phyloP scores from a whole-genome alignment of 768 basidiomycete species.

The Leccinum rimulosum region DNA sequence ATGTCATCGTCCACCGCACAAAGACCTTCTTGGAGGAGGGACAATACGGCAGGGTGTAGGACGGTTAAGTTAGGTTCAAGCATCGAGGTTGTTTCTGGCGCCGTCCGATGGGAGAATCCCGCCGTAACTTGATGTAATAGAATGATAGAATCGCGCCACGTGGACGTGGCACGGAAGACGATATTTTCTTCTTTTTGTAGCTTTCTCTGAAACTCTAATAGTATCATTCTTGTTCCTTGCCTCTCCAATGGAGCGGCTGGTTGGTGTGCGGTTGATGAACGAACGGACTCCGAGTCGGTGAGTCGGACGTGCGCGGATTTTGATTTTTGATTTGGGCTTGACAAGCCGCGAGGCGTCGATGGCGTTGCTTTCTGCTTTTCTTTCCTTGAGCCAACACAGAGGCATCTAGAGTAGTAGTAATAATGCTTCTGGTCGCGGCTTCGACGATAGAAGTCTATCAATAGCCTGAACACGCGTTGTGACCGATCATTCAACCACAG shows the following conservation, averaged over 20 bases:
- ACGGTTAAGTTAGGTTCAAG: conserved; percentile 16
- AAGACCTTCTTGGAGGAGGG: conserved; percentile 56
- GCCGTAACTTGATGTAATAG: not conserved
- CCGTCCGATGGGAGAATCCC: not conserved
- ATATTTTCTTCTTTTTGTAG: not conserved
- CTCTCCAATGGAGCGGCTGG: not conserved
- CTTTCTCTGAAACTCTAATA: not conserved
- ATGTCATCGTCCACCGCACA: conserved; percentile 49
- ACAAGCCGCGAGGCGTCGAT: not conserved
- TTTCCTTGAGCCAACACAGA: not conserved
- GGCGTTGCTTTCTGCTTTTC: not conserved
- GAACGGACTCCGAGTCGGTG: not conserved
- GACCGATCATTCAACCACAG: not conserved
- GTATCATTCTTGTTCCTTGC: not conserved
- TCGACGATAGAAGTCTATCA: not conserved
- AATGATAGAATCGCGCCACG: conserved; percentile 19
- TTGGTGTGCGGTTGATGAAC: not conserved
- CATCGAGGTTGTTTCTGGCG: conserved; percentile 12
- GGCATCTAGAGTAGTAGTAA: not conserved
- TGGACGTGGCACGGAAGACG: conserved; percentile 1
- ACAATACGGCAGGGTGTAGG: conserved; percentile 52
- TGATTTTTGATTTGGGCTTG: not conserved
- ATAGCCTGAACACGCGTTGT: not conserved
- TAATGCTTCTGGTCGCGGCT: too few relatives aligned
- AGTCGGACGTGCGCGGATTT: not conserved